Conservation (phyloP, 1,139 yeast genomes). For the Candida pseudoviswanathii region DNA sequence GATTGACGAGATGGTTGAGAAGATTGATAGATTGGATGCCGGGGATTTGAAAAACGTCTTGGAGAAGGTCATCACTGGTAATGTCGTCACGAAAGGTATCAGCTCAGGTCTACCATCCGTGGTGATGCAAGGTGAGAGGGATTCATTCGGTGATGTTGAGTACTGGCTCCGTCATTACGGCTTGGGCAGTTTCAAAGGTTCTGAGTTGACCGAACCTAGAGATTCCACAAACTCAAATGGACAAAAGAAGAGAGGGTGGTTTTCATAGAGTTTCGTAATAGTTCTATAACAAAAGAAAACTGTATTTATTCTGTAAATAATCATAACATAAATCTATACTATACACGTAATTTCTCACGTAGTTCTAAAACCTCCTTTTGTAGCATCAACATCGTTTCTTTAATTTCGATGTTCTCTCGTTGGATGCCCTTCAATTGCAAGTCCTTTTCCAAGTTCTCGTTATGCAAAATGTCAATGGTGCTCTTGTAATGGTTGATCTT, state of each 20-base stretch:
- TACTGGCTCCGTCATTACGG: constrained; percentile 70
- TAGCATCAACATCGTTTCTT: constrained; percentile 54
- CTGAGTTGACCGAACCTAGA: constrained; percentile 31
- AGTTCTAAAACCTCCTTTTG: constrained; percentile 71
- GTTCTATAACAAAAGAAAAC: too few species aligned
- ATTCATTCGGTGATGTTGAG: constrained; percentile 80
- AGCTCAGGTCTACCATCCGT: constrained; percentile 74
- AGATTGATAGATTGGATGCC: constrained; percentile 68
- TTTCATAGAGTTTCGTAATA: neutral
- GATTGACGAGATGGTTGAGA: constrained; percentile 78
- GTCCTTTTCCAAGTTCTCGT: constrained; percentile 46
- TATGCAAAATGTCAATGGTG: constrained; percentile 38
- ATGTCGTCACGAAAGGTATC: constrained; percentile 49
- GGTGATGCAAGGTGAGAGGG: constrained; percentile 88
- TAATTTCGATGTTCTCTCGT: constrained; percentile 48
- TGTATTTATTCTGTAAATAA: constrained; percentile 5
- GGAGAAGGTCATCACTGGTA: constrained; percentile 71
- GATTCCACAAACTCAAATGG: constrained; percentile 22
- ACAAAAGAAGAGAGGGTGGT: constrained; percentile 1
- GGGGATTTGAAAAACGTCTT: constrained; percentile 77
- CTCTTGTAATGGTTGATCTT: constrained; percentile 39
- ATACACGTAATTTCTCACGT: constrained; percentile 39
- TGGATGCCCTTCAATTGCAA: constrained; percentile 34
- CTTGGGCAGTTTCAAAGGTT: constrained; percentile 51
- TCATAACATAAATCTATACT: neutral